Conservation (phyloP, 768 basidiomycete species). For the Omphalotus guepiniiformis region DNA sequence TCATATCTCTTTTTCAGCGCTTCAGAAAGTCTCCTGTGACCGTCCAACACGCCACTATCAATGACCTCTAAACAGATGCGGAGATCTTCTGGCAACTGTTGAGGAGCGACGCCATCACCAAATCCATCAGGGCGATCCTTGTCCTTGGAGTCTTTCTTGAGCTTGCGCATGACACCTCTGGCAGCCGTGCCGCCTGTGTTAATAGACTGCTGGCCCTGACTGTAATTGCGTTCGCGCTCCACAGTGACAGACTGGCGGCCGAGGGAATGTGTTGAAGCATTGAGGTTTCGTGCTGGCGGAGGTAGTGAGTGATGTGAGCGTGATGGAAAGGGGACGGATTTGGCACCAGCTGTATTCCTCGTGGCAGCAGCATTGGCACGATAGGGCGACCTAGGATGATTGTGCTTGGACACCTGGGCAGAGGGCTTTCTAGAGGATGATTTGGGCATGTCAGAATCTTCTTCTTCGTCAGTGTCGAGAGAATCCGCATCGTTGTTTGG, state of each 20-base stretch:
- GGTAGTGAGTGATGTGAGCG: slow-evolving; percentile 78
- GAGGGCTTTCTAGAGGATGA: slow-evolving; percentile 31
- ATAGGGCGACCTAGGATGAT: slow-evolving; percentile 78
- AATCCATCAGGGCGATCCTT: slow-evolving; percentile 43
- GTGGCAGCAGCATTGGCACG: slow-evolving; percentile 43
- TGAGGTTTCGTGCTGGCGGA: slow-evolving; percentile 49
- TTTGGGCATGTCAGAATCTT: slow-evolving; percentile 47
- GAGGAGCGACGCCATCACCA: slow-evolving; percentile 60
- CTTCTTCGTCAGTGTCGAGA: slow-evolving; percentile 63
- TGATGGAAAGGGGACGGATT: slow-evolving; percentile 70
- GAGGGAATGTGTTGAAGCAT: slow-evolving; percentile 67
- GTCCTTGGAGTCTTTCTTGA: slow-evolving; percentile 35
- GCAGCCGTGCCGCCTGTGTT: slow-evolving; percentile 22
- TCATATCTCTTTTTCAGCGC: slow-evolving; percentile 89
- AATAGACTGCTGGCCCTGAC: slow-evolving; percentile 36
- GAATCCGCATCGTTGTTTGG: slow-evolving; percentile 74
- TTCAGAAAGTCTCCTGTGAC: slow-evolving; percentile 82
- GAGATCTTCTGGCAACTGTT: slow-evolving; percentile 84
- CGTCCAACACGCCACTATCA: slow-evolving; percentile 81
- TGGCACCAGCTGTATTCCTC: slow-evolving; percentile 34
- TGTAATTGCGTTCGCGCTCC: slow-evolving; percentile 46
- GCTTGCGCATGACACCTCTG: slow-evolving; percentile 59
- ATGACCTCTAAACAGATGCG: slow-evolving; percentile 83
- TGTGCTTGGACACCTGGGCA: slow-evolving; percentile 44
- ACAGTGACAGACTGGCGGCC: slow-evolving; percentile 61